These are phyloP conservation scores for Tylopilus cervinicoccineus DNA, from an alignment of 768 basidiomycete genomes.

Conservation along the genomic window DNA sequence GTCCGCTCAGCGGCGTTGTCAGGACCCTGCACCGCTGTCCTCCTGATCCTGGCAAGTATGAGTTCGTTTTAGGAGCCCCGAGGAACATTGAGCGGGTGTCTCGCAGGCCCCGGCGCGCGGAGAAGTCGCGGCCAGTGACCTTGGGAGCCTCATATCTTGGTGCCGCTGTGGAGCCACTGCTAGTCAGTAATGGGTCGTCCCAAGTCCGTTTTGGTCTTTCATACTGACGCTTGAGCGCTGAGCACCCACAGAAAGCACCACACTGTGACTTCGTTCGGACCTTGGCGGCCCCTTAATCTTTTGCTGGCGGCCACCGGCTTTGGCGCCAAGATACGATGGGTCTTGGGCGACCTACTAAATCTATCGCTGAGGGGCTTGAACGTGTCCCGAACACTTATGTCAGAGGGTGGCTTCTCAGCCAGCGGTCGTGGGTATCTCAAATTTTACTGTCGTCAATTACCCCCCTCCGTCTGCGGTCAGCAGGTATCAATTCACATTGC, in stretches of 20 bases:
- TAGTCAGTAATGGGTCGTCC: too few species aligned
- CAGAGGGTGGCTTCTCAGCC: not conserved
- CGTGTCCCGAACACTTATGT: not conserved
- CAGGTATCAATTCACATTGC: not conserved
- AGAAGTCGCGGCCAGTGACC: slow-evolving; percentile 18
- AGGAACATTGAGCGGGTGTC: slow-evolving; percentile 5
- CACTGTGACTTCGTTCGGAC: too few species aligned
- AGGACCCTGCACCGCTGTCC: slow-evolving; percentile 21
- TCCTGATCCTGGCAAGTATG: slow-evolving; percentile 7
- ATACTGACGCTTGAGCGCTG: not conserved
- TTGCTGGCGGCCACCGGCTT: not conserved
- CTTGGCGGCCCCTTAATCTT: slow-evolving; percentile 7
- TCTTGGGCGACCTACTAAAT: not conserved
- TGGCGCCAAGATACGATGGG: not conserved
- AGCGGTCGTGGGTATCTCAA: not conserved
- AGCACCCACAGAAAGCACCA: slow-evolving; percentile 3
- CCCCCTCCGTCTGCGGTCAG: not conserved
- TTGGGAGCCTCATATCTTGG: not conserved
- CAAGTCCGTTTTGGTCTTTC: not conserved
- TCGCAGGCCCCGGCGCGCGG: slow-evolving; percentile 20
- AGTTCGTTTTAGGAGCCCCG: slow-evolving; percentile 10
- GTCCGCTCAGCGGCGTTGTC: slow-evolving; percentile 29
- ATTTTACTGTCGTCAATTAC: slow-evolving; percentile 2
- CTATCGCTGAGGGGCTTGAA: not conserved
- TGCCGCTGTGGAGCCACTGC: too few species aligned